phyloP scores from a whole-genome alignment of 345 rosid species.

The Pistacia vera region DNA sequence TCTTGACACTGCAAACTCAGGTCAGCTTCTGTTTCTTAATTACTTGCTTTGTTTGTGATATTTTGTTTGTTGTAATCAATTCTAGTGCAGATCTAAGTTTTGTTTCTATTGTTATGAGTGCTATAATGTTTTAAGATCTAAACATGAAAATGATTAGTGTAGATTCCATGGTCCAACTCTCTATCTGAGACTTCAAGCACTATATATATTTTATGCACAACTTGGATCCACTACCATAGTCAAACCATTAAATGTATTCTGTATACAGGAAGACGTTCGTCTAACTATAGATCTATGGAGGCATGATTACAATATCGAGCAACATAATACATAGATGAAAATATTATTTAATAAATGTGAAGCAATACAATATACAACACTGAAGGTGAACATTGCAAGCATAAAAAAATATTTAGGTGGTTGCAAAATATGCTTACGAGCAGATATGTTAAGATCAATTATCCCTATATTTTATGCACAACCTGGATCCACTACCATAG shows the following conservation, averaged over 20 bases:
- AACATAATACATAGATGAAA: background rate
- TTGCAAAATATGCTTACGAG: conserved; percentile 64
- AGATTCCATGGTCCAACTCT: background rate
- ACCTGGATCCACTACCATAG: background rate
- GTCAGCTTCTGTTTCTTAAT: no score
- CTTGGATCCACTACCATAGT: background rate
- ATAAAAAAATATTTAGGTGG: conserved; percentile 1
- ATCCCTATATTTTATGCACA: conserved; percentile 38
- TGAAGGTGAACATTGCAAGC: background rate
- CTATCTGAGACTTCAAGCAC: background rate
- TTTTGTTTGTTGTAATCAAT: no score
- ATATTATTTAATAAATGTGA: background rate
- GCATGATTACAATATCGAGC: background rate
- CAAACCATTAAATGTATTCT: background rate
- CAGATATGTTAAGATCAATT: conserved; percentile 96
- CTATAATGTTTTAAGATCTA: no score
- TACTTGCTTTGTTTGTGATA: no score
- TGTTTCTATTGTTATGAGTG: no score
- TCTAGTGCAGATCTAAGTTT: no score
- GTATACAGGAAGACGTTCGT: background rate
- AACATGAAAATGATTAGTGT: background rate
- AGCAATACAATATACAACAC: background rate
- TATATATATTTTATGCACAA: no score
- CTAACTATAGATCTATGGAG: no score
- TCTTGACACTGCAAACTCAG: no score